Evolutionary conservation across 2,329 filamentous ascomycete genomes (phyloP).

Genomic region (Epichloe gansuensis): DNA sequence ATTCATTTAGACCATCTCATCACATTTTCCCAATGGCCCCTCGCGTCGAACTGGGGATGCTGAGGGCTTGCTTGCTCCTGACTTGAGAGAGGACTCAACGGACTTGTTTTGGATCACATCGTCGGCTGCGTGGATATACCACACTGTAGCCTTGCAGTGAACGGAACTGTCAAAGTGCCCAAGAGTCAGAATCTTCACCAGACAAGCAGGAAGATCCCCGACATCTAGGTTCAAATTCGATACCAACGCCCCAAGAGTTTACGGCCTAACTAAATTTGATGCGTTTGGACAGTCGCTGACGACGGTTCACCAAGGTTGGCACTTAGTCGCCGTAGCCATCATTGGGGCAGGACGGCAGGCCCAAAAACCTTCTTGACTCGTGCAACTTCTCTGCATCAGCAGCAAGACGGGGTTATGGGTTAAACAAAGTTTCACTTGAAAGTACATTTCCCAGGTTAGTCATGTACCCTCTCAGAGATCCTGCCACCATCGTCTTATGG

Average conservation of each 20-base stretch:
- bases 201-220: background rate
- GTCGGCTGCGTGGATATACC: background rate
- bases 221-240: background rate
- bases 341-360: background rate
- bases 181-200: background rate
- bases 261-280: too few relatives aligned
- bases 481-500: background rate
- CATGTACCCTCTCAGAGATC: background rate
- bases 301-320: background rate
- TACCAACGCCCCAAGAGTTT: too few relatives aligned
- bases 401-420: constrained; percentile 1
- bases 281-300: background rate
- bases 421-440: background rate
- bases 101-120: background rate
- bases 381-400: background rate
- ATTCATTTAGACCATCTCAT: constrained; percentile 2
- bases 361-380: background rate
- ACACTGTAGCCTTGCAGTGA: background rate
- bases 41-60: background rate
- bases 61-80: background rate
- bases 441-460: background rate
- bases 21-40: background rate
- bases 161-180: background rate
- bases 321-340: background rate
- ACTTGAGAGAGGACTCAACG: background rate